Evolutionary conservation across 176 grass and related monocot genomes (phyloP).

Genomic region (bread wheat (Triticum aestivum)): DNA sequence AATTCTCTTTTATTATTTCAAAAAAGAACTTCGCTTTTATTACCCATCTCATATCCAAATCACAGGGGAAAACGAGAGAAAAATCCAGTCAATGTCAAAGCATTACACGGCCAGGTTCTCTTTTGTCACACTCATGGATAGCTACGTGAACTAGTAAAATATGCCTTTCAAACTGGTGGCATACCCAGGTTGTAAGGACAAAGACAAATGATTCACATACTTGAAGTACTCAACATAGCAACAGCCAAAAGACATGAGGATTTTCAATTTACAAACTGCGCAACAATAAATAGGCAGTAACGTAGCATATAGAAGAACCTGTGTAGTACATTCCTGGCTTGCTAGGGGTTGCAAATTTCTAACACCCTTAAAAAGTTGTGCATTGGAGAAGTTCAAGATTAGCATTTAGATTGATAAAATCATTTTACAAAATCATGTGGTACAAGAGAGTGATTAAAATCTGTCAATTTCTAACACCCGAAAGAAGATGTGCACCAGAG

Average conservation of each 20-base stretch:
- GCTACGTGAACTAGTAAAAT: neutral
- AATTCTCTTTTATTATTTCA: neutral
- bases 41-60: neutral
- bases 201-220: neutral
- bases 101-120: neutral
- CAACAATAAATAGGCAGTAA: neutral
- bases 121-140: neutral
- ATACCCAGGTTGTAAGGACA: neutral
- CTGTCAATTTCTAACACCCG: neutral
- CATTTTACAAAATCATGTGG: conserved; percentile 43
- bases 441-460: conserved; percentile 24
- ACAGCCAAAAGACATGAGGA: neutral
- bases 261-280: neutral
- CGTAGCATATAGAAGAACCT: neutral
- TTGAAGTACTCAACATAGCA: neutral
- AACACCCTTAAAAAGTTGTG: too few relatives aligned
- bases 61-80: neutral
- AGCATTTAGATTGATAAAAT: neutral
- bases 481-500: neutral
- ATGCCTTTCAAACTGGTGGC: neutral
- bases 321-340: neutral
- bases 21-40: neutral
- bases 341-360: neutral
- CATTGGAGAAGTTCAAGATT: too few relatives aligned
- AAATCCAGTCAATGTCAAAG: neutral